phyloP scores from a whole-genome alignment of 306 rosid genomes.

The Prunus armeniaca region DNA sequence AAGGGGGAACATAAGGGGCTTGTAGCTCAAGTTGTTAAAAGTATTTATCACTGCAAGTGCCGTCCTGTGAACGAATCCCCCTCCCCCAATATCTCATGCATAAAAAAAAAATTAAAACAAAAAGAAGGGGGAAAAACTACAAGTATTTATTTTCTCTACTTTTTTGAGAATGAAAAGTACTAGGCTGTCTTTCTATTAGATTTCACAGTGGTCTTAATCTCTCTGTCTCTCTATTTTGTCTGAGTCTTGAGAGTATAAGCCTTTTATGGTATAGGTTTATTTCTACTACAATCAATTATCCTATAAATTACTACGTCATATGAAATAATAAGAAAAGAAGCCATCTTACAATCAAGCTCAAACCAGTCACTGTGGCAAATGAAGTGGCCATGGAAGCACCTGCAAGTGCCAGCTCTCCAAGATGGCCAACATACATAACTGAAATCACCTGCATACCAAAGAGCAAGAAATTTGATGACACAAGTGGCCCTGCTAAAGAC shows the following conservation, averaged over 20 bases:
- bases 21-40: no score
- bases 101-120: not conserved
- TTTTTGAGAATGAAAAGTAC: no score
- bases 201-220: not conserved
- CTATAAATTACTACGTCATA: not conserved
- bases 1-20: no score
- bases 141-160: no score
- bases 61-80: no score
- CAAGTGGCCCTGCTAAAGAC: conserved; percentile 33
- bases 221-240: not conserved
- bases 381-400: conserved; percentile 48
- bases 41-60: no score
- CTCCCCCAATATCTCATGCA: no score
- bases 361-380: conserved; percentile 40
- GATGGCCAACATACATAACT: conserved; percentile 46
- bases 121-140: not conserved
- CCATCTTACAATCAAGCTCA: conserved; percentile 35
- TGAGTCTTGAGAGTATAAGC: not conserved
- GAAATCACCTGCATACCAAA: conserved; percentile 35
- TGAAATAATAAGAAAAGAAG: not conserved
- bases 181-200: no score
- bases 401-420: conserved; percentile 41
- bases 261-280: not conserved
- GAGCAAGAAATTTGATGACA: conserved; percentile 25
- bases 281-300: not conserved